Evolutionary conservation across 2,329 filamentous ascomycete species (phyloP), one percentile per base, ranked within the genome.

Genomic region (Hymenoscyphus infarciens): DNA sequence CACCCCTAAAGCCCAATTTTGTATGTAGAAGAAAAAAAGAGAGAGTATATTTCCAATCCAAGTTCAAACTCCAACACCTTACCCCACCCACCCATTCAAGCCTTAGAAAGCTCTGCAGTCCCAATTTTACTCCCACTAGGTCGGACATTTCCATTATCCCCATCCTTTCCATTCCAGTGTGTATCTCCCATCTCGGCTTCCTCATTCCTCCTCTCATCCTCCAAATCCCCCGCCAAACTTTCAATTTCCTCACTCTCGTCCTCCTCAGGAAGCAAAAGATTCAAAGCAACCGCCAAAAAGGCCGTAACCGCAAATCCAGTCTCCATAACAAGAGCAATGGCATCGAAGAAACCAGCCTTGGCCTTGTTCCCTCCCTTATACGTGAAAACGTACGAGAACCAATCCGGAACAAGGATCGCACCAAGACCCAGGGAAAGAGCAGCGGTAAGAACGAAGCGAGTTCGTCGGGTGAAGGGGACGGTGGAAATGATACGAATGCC

Each of bases 361-460:
- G 83, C 81, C 64, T 81, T 82, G 76, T 93, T 91, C 64, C 80
- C 75, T 11, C 90, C 90, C 0, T 74, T 73, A 72, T 93, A 93
- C 3, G 87, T 89, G 74, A 95, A 92, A 60, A 95, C 84, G 65
- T 83, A 81, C 64, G 78, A 74, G 71, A 91, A 92, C 80, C 90
- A 92, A 33, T 76, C 83, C 0, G 85, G 84, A 2, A 89, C 82
- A 0, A 90, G 77, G 0, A 86, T 89, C 10, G 87, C 87, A 61
- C 87, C 86, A 67, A 90, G 90, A 35, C 91, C 91, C 31, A 94
- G 78, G 0, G 89, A 82, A 35, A 95, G 78, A 0, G 87, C 85
- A 0, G 89, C 88, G 0, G 91, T 92, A 11, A 95, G 81, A 70
- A 95, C 90, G 77, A 95, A 95, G 27, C 91, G 83, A 70, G 90